Base-by-base conservation (phyloP, 129 eudicot genomes). In the Flaveria bidentis region DNA sequence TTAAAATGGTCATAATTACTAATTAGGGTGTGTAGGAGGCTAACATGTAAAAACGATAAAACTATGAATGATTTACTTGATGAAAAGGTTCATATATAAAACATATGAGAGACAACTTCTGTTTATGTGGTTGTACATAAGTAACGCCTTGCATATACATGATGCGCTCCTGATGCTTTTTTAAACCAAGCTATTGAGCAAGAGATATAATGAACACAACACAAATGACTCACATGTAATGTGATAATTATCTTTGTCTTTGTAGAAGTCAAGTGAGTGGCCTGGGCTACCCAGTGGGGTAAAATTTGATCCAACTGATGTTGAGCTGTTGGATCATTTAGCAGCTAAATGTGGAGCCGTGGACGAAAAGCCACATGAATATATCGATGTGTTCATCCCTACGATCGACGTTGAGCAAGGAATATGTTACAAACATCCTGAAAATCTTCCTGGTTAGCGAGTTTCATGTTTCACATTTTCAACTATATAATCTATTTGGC, bases 261-360 rank as follows among this genome's bases (percentile, higher is more conserved):
- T 76, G 71, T 85, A 94, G 98, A 88, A 81, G 57, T 82, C 89
- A 56, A 64, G 64, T 69, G 88, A 86, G 17, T 91, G 97, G 97
- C 96, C 96, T 53, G 97, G 97, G 60, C 77, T 94, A 0, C 98
- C 97, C 14, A 79, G 62, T 65, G 98, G 98, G 62, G 94, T 94
- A 16, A 94, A 91, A 75, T 94, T 91, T 76, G 96, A 91, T 57
- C 98, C 98, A 50, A 86, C 97, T 44, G 98, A 94, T 81, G 70
- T 62, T 2, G 90, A 94, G 83, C 85, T 94, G 57, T 80, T 94
- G 57, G 97, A 84, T 25, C 98, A 91, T 86, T 78, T 94, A 73
- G 92, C 90, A 28, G 92, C 87, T 7, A 94, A 91, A 78, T 80
- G 84, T 68, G 89, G 97, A 62, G 72, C 63, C 5, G 88, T 85